Base-by-base conservation (phyloP, 2,329 filamentous ascomycete species). In the Cercospora canescens region DNA sequence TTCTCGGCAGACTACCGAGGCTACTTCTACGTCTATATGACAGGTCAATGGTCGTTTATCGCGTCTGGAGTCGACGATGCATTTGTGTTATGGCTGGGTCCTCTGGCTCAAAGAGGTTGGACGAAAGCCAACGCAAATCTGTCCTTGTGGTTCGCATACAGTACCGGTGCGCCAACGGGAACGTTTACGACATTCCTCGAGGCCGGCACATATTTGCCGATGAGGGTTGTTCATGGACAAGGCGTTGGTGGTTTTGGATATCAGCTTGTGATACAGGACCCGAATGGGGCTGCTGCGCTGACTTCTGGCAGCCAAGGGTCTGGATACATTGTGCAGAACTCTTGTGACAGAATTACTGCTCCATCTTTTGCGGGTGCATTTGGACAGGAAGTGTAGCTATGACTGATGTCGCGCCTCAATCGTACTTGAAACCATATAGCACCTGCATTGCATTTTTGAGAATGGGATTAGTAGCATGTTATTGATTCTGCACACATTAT, bases 201-300 rank as follows among this genome's bases (percentile, higher is more conserved):
- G 1, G 60, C 50, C 4, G 67, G 67, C 1, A 61, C 50, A 1
- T 64, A 64, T 37, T 12, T 69, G 18, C 67, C 67, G 1, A 60
- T 69, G 9, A 35, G 67, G 11, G 24, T 69, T n/a, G 61, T 67
- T 2, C 58, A 62, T 57, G 63, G 60, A n/a, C 67, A 68, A 28
- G 63, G 48, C 12, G 52, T 52, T 28, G 63, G 66, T 3, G 66
- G 66, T 12, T 62, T 30, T 54, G 60, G 50, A 11, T 68, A 57
- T 55, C 21, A 39, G 2, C 8, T 68, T 1, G 50, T 34, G 16
- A 57, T 68, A 14, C 39, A 32, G 18, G 63, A 68, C 58, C 66
- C 66, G 1, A 66, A 60, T 30, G 63, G 66, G 11, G 18, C 39
- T 16, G 21, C 58, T 2, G 63, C 58, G n/a, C 35, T 60, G 37